Conservation (phyloP, 345 rosid species). For the Gossypium ekmanianum region DNA sequence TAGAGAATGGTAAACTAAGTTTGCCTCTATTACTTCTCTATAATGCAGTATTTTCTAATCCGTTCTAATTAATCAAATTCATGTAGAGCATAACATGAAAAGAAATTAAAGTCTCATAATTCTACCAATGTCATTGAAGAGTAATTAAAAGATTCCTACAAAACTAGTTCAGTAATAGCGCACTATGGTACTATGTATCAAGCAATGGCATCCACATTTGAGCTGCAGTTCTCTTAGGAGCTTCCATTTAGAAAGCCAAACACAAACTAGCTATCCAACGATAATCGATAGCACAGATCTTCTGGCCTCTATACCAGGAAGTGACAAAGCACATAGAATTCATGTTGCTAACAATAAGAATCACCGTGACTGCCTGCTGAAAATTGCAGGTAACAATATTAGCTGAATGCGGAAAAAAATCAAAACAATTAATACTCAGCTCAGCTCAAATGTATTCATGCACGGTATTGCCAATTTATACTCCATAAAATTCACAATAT, state of each 20-base stretch:
- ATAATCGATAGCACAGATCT: conserved; percentile 36
- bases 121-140: conserved; percentile 13
- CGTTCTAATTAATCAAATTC: conserved; percentile 6
- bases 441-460: conserved; percentile 8
- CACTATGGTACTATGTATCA: conserved; percentile 42
- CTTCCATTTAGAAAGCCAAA: conserved; percentile 33
- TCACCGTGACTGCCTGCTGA: conserved; percentile 33
- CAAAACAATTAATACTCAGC: not conserved
- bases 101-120: conserved; percentile 13
- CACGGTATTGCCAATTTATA: not conserved
- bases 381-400: conserved; percentile 8
- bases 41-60: conserved; percentile 11
- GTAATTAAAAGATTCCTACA: conserved; percentile 8
- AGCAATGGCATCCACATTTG: conserved; percentile 66
- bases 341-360: conserved; percentile 39
- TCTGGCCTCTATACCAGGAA: conserved; percentile 43
- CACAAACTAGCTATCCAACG: conserved; percentile 38
- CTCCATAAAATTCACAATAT: conserved; percentile 5
- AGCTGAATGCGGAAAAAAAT: conserved; percentile 1
- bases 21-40: conserved; percentile 21
- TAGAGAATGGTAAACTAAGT: not conserved
- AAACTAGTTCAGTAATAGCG: conserved; percentile 18
- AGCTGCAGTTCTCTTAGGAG: conserved; percentile 30
- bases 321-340: conserved; percentile 33
- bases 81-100: conserved; percentile 1